These are phyloP conservation scores for Omphalotus olearius DNA, from an alignment of 1,284 basidiomycete genomes.

Conservation along the genomic window DNA sequence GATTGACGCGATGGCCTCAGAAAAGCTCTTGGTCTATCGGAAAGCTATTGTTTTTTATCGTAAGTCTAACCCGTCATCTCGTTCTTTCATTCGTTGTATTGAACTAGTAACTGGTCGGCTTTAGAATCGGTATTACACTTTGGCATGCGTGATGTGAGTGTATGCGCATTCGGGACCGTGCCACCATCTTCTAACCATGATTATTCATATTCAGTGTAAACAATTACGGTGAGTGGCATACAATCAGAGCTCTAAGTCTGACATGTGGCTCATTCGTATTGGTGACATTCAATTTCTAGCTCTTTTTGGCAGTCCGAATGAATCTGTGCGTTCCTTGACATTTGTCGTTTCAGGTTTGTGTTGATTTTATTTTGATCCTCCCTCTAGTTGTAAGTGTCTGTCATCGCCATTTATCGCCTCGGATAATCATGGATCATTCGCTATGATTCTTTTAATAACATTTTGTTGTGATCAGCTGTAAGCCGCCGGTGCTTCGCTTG, in stretches of 20 bases:
- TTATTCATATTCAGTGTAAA: conserved; percentile 3
- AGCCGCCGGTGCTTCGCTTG: not conserved
- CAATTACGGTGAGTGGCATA: conserved; percentile 16
- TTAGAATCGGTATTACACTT: conserved; percentile 54
- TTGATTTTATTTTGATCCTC: not conserved
- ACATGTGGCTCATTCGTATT: not conserved
- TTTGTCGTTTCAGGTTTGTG: not conserved
- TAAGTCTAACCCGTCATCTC: conserved; percentile 24
- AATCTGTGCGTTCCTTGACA: conserved; percentile 24
- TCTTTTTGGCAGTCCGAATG: conserved; percentile 27
- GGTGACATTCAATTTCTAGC: conserved; percentile 22
- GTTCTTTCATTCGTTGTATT: not conserved
- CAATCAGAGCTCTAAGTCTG: too few species aligned
- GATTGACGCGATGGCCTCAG: conserved; percentile 22
- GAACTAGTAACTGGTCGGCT: not conserved
- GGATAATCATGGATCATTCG: not conserved
- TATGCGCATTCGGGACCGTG: not conserved
- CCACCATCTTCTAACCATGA: conserved; percentile 20
- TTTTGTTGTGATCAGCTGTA: not conserved
- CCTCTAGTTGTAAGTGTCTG: not conserved
- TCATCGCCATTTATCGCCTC: too few species aligned
- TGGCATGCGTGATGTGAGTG: conserved; percentile 46
- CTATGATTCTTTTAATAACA: not conserved
- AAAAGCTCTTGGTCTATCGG: conserved; percentile 46
- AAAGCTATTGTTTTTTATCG: conserved; percentile 47